Evolutionary conservation across 2,329 filamentous ascomycete species (phyloP).

Genomic region (Phoma sp.): DNA sequence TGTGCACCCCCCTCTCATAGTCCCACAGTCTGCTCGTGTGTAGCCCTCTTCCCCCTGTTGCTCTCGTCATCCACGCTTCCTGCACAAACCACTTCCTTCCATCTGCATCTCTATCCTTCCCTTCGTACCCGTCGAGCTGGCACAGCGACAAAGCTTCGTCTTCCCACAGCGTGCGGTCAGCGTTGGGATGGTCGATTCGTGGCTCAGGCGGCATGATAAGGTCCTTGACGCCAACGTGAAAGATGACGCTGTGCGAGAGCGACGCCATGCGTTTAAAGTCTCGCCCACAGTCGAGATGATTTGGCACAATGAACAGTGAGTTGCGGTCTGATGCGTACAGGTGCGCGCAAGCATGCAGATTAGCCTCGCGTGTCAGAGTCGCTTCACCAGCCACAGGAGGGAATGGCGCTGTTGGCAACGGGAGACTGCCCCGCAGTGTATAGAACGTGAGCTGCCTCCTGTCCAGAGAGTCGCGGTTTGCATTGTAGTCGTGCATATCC

Average conservation of each 20-base stretch:
- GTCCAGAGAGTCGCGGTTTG: slow-evolving; percentile 43
- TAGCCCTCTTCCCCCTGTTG: slow-evolving; percentile 34
- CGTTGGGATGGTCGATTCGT: slow-evolving; percentile 28
- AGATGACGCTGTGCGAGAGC: slow-evolving; percentile 42
- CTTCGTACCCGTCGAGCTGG: slow-evolving; percentile 23
- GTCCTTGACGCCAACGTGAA: slow-evolving; percentile 40
- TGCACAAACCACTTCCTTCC: slow-evolving; percentile 44
- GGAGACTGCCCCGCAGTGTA: slow-evolving; percentile 44
- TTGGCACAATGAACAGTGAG: slow-evolving; percentile 59
- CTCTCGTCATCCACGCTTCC: slow-evolving; percentile 36
- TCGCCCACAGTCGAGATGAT: slow-evolving; percentile 44
- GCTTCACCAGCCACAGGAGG: slow-evolving; percentile 13
- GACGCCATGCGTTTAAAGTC: slow-evolving; percentile 41
- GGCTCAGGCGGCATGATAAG: slow-evolving; percentile 34
- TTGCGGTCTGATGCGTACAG: slow-evolving; percentile 65
- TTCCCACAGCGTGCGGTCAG: slow-evolving; percentile 34
- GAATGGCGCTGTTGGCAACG: slow-evolving; percentile 33
- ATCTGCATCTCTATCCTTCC: slow-evolving; percentile 26
- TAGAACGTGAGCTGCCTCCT: slow-evolving; percentile 43
- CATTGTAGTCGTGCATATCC: slow-evolving; percentile 60
- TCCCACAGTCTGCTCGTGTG: slow-evolving; percentile 41
- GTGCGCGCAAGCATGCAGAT: slow-evolving; percentile 64
- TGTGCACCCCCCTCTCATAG: slow-evolving; percentile 36
- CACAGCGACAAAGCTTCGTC: slow-evolving; percentile 30
- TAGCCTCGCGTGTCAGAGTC: slow-evolving; percentile 44